These are phyloP conservation scores for Nakazawaea sp. DNA, from an alignment of 805 yeast species.

Conservation along the genomic window DNA sequence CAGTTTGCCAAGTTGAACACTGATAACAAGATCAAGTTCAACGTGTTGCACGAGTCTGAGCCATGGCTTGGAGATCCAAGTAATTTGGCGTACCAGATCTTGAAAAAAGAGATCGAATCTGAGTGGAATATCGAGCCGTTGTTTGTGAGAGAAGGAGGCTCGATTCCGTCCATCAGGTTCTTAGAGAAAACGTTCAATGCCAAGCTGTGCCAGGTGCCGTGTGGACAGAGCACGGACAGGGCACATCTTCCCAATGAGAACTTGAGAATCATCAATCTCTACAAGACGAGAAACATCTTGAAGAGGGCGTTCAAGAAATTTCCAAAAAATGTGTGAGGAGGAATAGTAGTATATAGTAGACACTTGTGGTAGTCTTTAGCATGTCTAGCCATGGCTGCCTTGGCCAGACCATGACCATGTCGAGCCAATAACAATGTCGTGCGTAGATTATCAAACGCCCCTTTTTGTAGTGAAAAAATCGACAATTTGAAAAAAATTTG, in stretches of 20 bases:
- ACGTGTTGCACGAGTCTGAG: constrained; percentile 79
- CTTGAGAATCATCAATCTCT: constrained; percentile 68
- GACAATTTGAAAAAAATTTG: too few relatives aligned
- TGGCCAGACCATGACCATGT: too few relatives aligned
- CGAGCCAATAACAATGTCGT: background rate
- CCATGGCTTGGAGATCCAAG: constrained; percentile 92
- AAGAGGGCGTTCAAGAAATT: constrained; percentile 42
- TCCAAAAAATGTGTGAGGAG: constrained; percentile 14
- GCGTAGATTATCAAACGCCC: too few relatives aligned
- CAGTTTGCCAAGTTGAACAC: constrained; percentile 47
- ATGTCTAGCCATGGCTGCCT: too few relatives aligned
- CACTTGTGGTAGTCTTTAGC: too few relatives aligned
- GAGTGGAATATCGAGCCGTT: constrained; percentile 84
- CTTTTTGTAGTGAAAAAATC: too few relatives aligned
- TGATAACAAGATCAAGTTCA: constrained; percentile 53
- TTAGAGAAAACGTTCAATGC: constrained; percentile 78
- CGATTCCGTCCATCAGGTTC: constrained; percentile 84
- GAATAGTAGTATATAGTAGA: background rate
- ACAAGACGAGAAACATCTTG: constrained; percentile 63
- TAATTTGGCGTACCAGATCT: constrained; percentile 64
- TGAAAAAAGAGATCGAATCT: constrained; percentile 51
- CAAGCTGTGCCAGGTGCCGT: constrained; percentile 91
- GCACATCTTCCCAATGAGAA: constrained; percentile 91
- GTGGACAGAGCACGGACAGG: constrained; percentile 92
- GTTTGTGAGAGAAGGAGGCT: constrained; percentile 92